Base-by-base conservation (phyloP, 2,329 filamentous ascomycete species). In the Biscogniauxia sp. region DNA sequence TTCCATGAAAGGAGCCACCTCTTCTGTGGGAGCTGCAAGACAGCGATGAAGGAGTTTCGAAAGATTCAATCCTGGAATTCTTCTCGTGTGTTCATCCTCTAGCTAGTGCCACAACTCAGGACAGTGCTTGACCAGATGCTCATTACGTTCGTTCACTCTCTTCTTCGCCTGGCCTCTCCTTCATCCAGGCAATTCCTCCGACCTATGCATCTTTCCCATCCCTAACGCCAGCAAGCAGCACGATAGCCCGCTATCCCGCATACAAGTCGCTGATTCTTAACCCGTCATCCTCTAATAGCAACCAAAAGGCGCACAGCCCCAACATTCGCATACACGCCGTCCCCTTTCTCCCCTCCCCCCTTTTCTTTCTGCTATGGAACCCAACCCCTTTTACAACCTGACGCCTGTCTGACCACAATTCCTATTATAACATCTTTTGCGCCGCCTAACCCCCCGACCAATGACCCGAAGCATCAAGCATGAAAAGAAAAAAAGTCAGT, bases 401-500 rank as follows among this genome's bases (percentile, higher is more conserved):
- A n/a, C 37, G 37, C 11, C 37, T 9, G 11, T 13, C 28, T 32
- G 2, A 8, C 28, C 28, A 32, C 7, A 5, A 32, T 32, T 9
- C 28, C 28, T 13, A 32, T 45, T 17, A 45, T 17, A 2, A 17
- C 37, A 45, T 45, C 13, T 17, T 17, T 45, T 17, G 11, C 15
- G 5, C 37, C 37, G 5, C 5, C 23, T 23, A 23, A 23, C 37
- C 37, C 37, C 37, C 37, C 37, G 11, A 15, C 37, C 37, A n/a
- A 17, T 13, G 11, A n/a, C 15, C 37, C 5, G 5, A 45, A n/a
- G n/a, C n/a, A n/a, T n/a, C n/a, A n/a, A n/a, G n/a, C n/a, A n/a
- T n/a, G 37, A 45, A 15, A 17, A n/a, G 13, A 45, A n/a, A n/a
- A 45, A 15, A 13, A n/a, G 1, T 60, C 54, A 70, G 54, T 69